Evolutionary conservation across 371 early-diverging fungal species (phyloP).

Genomic region (Basidiobolus meristosporus): DNA sequence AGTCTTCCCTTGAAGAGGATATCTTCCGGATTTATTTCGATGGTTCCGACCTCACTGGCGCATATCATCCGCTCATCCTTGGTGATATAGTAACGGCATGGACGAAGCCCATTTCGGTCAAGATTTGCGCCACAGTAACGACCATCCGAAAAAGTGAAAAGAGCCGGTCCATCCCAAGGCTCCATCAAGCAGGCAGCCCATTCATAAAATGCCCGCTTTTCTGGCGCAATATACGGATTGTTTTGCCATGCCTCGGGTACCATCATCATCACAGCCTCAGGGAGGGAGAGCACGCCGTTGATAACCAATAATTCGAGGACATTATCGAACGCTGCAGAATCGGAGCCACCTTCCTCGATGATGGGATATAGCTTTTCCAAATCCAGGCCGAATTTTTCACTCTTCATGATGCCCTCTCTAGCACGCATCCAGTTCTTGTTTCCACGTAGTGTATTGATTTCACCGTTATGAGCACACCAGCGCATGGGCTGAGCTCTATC

Average conservation of each 20-base stretch:
- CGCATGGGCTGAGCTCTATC: constrained; percentile 95
- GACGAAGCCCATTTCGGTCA: constrained; percentile 92
- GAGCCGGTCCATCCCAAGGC: constrained; percentile 95
- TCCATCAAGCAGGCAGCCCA: constrained; percentile 96
- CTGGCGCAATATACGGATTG: constrained; percentile 60
- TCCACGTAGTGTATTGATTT: constrained; percentile 93
- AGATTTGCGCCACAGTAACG: constrained; percentile 87
- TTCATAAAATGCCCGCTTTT: constrained; percentile 81
- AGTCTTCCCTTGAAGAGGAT: constrained; percentile 82
- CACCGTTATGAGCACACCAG: constrained; percentile 94
- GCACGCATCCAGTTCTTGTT: constrained; percentile 98
- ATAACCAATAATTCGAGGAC: constrained; percentile 83
- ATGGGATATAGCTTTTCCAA: constrained; percentile 78
- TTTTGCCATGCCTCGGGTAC: constrained; percentile 96
- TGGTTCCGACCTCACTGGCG: constrained; percentile 89
- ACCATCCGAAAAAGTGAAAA: constrained; percentile 91
- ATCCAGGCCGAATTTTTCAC: constrained; percentile 54
- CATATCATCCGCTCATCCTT: constrained; percentile 87
- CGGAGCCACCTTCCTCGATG: constrained; percentile 91
- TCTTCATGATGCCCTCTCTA: constrained; percentile 81
- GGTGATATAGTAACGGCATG: constrained; percentile 89
- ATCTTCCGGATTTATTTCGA: constrained; percentile 59
- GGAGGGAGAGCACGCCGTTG: constrained; percentile 73
- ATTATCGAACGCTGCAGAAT: constrained; percentile 92
- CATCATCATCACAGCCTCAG: constrained; percentile 95